Conservation (phyloP, 2,329 filamentous ascomycete species). For the Sclerotinia sclerotiorum region DNA sequence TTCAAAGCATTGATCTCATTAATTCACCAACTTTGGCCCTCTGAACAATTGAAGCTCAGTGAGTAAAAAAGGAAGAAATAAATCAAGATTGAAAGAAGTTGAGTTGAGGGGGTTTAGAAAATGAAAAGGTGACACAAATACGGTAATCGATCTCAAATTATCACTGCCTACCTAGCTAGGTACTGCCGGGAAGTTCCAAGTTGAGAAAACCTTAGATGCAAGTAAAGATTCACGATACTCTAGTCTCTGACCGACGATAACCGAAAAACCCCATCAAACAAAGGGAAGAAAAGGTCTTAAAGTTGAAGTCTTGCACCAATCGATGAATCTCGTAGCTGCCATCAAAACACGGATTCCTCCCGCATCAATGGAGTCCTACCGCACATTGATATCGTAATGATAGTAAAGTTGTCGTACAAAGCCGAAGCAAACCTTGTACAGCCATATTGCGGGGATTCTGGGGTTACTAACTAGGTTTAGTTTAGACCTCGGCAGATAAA, state of each 20-base stretch:
- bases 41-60: neutral
- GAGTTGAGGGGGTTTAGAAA: neutral
- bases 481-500: too few species aligned
- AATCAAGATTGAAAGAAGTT: neutral
- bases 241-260: slow-evolving; percentile 4
- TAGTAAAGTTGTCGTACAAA: neutral
- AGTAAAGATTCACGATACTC: too few species aligned
- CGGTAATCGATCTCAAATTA: neutral
- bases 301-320: neutral
- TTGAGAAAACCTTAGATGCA: neutral
- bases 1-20: neutral
- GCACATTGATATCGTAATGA: neutral
- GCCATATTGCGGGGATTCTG: slow-evolving; percentile 1
- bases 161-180: too few species aligned
- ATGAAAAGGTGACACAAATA: neutral
- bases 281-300: neutral
- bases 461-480: neutral
- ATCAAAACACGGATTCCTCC: neutral
- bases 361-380: neutral
- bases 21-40: slow-evolving; percentile 1
- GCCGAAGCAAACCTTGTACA: slow-evolving; percentile 11
- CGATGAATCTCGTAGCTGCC: neutral
- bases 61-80: neutral
- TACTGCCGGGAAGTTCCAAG: neutral
- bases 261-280: neutral